phyloP scores from a whole-genome alignment of 345 rosid genomes.

The Arabidopsis arenosa region DNA sequence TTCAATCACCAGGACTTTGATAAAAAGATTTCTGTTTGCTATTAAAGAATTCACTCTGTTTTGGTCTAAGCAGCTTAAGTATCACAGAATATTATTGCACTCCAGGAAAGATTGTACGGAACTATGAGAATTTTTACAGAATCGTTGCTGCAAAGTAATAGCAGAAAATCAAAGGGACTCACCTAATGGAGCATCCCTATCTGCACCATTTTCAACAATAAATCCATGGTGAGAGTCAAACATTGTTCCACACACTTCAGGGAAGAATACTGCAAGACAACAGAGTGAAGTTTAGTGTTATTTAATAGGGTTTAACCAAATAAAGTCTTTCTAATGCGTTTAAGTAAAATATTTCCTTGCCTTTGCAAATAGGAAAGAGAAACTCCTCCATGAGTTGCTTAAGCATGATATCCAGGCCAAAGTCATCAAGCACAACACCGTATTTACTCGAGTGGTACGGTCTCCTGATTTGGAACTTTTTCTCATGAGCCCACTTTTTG shows the following conservation, averaged over 20 bases:
- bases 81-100: not conserved
- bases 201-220: conserved; percentile 72
- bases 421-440: conserved; percentile 85
- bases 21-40: not conserved
- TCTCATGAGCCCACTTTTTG: conserved; percentile 65
- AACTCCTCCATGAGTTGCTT: conserved; percentile 60
- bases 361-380: conserved; percentile 66
- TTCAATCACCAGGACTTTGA: too few relatives aligned
- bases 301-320: not conserved
- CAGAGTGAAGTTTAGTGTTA: conserved; percentile 3
- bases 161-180: conserved; percentile 36
- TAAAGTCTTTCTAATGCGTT: not conserved
- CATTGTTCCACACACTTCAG: conserved; percentile 69
- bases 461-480: conserved; percentile 61
- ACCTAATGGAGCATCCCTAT: conserved; percentile 77
- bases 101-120: not conserved
- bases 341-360: conserved; percentile 37
- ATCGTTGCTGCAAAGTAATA: not conserved
- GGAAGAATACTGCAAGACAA: conserved; percentile 69
- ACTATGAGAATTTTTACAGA: not conserved
- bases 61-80: not conserved
- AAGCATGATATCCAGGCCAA: conserved; percentile 78
- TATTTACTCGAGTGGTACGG: conserved; percentile 67
- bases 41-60: not conserved
- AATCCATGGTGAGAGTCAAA: conserved; percentile 91